Percentiles rank a stretch among this genome's conserved stretches.
Conservation (phyloP, 2,329 filamentous ascomycete species). For the Pseudogymnoascus sp. region DNA sequence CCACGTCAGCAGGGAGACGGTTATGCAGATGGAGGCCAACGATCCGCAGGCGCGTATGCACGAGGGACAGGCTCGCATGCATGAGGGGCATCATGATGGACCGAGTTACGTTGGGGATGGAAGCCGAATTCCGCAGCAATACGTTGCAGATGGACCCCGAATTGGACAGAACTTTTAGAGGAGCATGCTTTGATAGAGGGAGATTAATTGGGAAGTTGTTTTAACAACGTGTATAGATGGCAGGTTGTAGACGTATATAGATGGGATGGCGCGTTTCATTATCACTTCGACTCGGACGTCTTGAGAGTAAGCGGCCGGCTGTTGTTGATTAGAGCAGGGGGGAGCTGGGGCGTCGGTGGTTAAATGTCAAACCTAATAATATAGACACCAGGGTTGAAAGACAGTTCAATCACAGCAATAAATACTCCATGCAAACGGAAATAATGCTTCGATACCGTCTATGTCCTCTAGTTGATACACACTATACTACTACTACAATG, state of each 20-base stretch:
- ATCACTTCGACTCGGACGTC: background rate
- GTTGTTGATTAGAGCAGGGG: background rate
- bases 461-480: constrained; percentile 6
- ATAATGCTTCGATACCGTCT: background rate
- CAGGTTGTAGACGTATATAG: background rate
- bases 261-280: background rate
- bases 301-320: background rate
- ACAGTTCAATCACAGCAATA: background rate
- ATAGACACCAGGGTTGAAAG: background rate
- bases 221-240: background rate
- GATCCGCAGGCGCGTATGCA: constrained; percentile 12
- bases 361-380: background rate
- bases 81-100: background rate
- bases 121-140: background rate
- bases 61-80: background rate
- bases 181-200: background rate
- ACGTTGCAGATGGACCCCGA: background rate
- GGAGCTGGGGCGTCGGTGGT: background rate
- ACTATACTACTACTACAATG: constrained; percentile 8
- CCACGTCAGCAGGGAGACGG: constrained; percentile 16
- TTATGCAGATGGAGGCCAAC: constrained; percentile 25
- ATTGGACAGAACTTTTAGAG: background rate
- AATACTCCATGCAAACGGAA: background rate
- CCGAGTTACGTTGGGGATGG: background rate
- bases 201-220: background rate